These are phyloP conservation scores for Klebsormidium nitens DNA, from an alignment of 139 green algal genomes.

Conservation along the genomic window DNA sequence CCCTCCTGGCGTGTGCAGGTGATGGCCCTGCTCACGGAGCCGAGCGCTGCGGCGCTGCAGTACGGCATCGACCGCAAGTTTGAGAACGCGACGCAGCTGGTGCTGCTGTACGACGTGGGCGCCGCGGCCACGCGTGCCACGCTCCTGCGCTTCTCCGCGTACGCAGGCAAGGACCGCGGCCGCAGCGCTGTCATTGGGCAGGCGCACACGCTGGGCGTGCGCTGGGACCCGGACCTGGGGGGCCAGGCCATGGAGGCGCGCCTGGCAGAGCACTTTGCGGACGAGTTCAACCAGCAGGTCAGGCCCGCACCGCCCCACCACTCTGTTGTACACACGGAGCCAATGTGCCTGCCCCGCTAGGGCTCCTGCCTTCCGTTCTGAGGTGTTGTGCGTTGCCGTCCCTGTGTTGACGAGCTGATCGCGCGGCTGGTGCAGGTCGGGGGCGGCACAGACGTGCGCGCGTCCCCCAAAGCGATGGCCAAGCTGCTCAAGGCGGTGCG, in stretches of 20 bases:
- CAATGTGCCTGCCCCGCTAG: too few species aligned
- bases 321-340: too few species aligned
- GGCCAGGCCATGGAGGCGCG: conserved; percentile 72
- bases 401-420: conserved; percentile 83
- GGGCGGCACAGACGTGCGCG: conserved; percentile 47
- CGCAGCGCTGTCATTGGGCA: too few species aligned
- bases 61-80: conserved; percentile 87
- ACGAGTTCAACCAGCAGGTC: conserved; percentile 72
- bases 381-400: too few species aligned
- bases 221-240: conserved; percentile 77
- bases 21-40: conserved; percentile 79
- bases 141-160: conserved; percentile 79
- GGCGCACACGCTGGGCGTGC: too few species aligned
- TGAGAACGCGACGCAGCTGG: conserved; percentile 52
- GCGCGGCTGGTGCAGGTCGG: conserved; percentile 46
- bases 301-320: background rate
- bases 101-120: conserved; percentile 94
- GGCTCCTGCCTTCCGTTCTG: too few species aligned
- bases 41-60: conserved; percentile 89
- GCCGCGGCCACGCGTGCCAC: conserved; percentile 64
- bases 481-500: conserved; percentile 83
- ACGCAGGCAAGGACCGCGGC: conserved; percentile 58
- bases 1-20: too few species aligned
- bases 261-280: conserved; percentile 85
- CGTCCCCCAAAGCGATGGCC: conserved; percentile 66